Conservation (phyloP, 305 asterid genomes). For the Fraxinus dipetala region DNA sequence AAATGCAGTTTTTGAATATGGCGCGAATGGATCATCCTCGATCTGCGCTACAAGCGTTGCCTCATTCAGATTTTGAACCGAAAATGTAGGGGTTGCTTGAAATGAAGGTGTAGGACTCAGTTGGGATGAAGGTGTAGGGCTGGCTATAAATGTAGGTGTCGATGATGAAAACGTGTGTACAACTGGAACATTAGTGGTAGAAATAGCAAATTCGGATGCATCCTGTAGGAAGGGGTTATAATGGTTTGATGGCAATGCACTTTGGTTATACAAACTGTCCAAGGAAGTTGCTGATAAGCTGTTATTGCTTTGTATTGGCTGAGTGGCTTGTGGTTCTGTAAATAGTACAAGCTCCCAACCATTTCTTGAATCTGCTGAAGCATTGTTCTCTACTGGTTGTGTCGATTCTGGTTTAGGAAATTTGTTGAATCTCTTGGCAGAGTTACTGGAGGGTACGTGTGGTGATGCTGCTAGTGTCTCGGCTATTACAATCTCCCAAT, state of each 20-base stretch:
- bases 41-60: constrained; percentile 6
- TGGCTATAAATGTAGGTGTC: not conserved
- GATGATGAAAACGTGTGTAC: not conserved
- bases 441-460: constrained; percentile 19
- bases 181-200: not conserved
- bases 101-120: constrained; percentile 38
- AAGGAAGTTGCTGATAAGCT: not conserved
- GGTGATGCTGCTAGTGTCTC: constrained; percentile 27
- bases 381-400: not conserved
- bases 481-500: constrained; percentile 48
- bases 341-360: constrained; percentile 39
- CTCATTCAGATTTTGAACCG: constrained; percentile 31
- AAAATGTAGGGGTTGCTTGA: constrained; percentile 56
- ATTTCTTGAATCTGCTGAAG: constrained; percentile 9
- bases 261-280: constrained; percentile 24
- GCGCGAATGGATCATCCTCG: constrained; percentile 61
- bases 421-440: constrained; percentile 28
- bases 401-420: constrained; percentile 12
- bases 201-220: constrained; percentile 16
- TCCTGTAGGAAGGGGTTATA: constrained; percentile 77
- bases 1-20: constrained; percentile 3
- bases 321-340: constrained; percentile 20
- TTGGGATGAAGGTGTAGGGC: constrained; percentile 18
- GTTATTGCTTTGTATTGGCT: constrained; percentile 12
- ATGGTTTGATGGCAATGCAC: constrained; percentile 19